Conservation (phyloP, 2,329 filamentous ascomycete species). For the Fusarium austroafricanum region DNA sequence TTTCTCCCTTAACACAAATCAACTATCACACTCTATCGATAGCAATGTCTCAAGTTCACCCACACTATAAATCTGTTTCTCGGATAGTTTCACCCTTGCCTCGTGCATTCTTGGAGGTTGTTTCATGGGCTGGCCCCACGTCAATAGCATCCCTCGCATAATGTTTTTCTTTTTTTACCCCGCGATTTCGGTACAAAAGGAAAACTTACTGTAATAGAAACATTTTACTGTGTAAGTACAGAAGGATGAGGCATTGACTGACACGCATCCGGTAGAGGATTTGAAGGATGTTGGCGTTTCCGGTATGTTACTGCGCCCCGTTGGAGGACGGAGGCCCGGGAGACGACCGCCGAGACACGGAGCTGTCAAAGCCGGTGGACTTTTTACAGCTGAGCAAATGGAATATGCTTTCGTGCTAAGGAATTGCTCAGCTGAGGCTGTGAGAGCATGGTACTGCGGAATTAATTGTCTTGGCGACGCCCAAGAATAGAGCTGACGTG, state of each 20-base stretch:
- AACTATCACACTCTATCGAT: slow-evolving; percentile 7
- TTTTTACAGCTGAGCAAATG: not conserved
- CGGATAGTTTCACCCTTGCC: slow-evolving; percentile 32
- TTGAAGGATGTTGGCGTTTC: slow-evolving; percentile 1
- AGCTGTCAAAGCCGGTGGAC: not conserved
- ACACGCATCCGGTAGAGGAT: slow-evolving; percentile 28
- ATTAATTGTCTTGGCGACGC: not conserved
- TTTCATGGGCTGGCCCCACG: slow-evolving; percentile 30
- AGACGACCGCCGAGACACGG: slow-evolving; percentile 12
- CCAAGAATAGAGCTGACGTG: not conserved
- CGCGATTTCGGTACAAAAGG: slow-evolving; percentile 14
- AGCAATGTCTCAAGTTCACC: slow-evolving; percentile 1
- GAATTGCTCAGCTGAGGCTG: not conserved
- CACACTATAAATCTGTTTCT: slow-evolving; percentile 19
- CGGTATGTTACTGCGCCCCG: slow-evolving; percentile 22
- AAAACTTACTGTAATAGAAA: not conserved
- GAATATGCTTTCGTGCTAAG: not conserved
- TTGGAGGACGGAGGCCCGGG: slow-evolving; percentile 26
- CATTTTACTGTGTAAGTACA: slow-evolving; percentile 33
- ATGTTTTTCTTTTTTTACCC: slow-evolving; percentile 8
- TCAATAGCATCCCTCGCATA: slow-evolving; percentile 40
- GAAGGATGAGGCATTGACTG: slow-evolving; percentile 26
- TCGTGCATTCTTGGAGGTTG: slow-evolving; percentile 29
- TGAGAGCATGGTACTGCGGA: not conserved
- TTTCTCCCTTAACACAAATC: slow-evolving; percentile 6